Evolutionary conservation across 805 yeast genomes (phyloP).

Genomic region (Yarrowia deformans): DNA sequence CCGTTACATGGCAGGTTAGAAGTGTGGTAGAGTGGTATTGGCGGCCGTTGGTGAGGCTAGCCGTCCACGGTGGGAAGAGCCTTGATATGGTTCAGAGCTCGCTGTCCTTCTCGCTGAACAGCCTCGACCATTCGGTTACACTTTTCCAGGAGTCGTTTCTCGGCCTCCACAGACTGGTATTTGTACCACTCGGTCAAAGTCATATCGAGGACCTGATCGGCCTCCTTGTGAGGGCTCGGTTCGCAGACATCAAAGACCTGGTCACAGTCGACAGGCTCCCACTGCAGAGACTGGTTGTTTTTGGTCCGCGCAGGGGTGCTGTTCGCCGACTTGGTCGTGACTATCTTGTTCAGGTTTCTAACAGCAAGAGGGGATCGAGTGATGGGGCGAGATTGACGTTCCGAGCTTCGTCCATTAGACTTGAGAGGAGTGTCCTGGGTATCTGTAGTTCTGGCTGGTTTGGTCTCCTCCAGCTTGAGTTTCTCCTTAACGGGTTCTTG

Average conservation of each 20-base stretch:
- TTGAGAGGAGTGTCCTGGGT: slow-evolving; percentile 5
- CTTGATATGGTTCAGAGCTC: slow-evolving; percentile 55
- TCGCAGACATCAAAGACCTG: slow-evolving; percentile 44
- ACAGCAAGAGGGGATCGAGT: slow-evolving; percentile 32
- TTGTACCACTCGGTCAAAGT: slow-evolving; percentile 74
- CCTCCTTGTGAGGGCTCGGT: slow-evolving; percentile 41
- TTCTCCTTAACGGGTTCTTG: background rate
- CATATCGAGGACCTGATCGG: slow-evolving; percentile 65
- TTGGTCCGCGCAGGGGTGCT: slow-evolving; percentile 1
- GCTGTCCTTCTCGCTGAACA: slow-evolving; percentile 58
- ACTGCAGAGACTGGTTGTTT: background rate
- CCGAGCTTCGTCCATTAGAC: background rate
- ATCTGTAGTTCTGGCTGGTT: slow-evolving; percentile 1
- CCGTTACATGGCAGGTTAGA: slow-evolving; percentile 3
- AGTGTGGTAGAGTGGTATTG: too few species aligned
- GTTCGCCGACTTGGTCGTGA: background rate
- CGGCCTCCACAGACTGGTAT: slow-evolving; percentile 63
- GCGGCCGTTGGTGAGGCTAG: background rate
- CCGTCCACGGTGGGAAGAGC: slow-evolving; percentile 39
- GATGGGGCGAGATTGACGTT: slow-evolving; percentile 4
- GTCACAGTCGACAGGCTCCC: slow-evolving; percentile 48
- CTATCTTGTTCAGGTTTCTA: slow-evolving; percentile 30
- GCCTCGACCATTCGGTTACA: slow-evolving; percentile 58
- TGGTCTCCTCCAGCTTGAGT: background rate
- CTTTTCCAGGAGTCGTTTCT: slow-evolving; percentile 56